These are phyloP conservation scores for Backusella liffmaniae DNA, from an alignment of 192 early-diverging fungal species.

Conservation along the genomic window DNA sequence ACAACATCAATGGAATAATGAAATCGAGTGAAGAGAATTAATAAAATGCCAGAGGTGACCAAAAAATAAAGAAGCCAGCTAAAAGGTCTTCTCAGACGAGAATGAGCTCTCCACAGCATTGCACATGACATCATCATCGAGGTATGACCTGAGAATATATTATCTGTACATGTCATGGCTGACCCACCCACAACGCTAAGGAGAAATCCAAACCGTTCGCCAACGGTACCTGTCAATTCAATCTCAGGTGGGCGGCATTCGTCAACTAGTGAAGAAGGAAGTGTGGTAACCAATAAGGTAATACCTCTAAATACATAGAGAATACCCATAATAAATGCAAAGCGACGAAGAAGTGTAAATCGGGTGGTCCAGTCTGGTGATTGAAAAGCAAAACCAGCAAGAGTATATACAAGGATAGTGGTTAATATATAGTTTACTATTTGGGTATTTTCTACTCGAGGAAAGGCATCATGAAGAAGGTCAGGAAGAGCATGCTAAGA, in stretches of 20 bases:
- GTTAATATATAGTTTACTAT: slow-evolving; percentile 55
- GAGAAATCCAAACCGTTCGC: slow-evolving; percentile 44
- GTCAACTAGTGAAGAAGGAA: slow-evolving; percentile 45
- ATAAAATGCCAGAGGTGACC: slow-evolving; percentile 40
- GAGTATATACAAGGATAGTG: slow-evolving; percentile 40
- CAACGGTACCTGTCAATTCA: slow-evolving; percentile 35
- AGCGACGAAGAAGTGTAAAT: slow-evolving; percentile 50
- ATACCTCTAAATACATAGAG: slow-evolving; percentile 56
- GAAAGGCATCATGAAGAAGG: slow-evolving; percentile 48
- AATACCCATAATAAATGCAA: slow-evolving; percentile 50
- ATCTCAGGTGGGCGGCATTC: slow-evolving; percentile 40
- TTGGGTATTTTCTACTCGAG: slow-evolving; percentile 39
- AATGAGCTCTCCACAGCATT: slow-evolving; percentile 54
- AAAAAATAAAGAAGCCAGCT: slow-evolving; percentile 40
- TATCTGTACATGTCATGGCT: slow-evolving; percentile 57
- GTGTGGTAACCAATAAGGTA: slow-evolving; percentile 54
- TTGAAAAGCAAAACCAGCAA: slow-evolving; percentile 39
- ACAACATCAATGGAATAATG: slow-evolving; percentile 66
- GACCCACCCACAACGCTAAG: slow-evolving; percentile 47
- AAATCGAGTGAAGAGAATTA: slow-evolving; percentile 53
- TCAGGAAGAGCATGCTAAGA: slow-evolving; percentile 40
- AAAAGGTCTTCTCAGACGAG: slow-evolving; percentile 43
- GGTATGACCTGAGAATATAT: slow-evolving; percentile 66
- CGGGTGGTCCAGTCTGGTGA: slow-evolving; percentile 50
- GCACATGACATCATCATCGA: slow-evolving; percentile 51